Conservation (phyloP, 768 basidiomycete species). For the Lentinus tigrinus region DNA sequence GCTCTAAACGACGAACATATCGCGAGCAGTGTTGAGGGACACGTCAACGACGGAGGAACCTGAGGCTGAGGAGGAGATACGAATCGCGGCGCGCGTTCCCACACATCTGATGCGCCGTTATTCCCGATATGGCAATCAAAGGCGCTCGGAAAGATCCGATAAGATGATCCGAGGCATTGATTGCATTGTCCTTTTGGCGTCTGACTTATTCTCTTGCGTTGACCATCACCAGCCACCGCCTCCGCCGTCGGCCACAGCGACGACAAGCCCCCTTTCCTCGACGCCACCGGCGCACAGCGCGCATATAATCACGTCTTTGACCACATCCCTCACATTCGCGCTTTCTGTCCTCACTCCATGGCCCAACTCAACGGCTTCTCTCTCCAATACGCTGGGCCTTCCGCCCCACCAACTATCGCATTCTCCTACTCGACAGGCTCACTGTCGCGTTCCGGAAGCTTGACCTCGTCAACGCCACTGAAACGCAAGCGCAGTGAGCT, state of each 20-base stretch:
- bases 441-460: conserved; percentile 4
- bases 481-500: conserved; percentile 12
- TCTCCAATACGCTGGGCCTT: not conserved
- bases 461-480: not conserved
- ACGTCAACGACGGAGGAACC: too few relatives aligned
- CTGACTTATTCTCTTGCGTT: not conserved
- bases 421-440: conserved; percentile 3
- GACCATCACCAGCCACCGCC: not conserved
- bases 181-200: not conserved
- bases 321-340: too few relatives aligned
- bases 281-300: not conserved
- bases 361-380: too few relatives aligned
- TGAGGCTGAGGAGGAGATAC: too few relatives aligned
- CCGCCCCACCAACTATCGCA: conserved; percentile 5
- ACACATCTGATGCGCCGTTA: not conserved
- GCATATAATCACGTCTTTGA: not conserved
- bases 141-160: not conserved
- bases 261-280: not conserved
- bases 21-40: too few relatives aligned
- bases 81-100: too few relatives aligned
- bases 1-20: too few relatives aligned
- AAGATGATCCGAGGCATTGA: not conserved
- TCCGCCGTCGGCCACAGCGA: not conserved
- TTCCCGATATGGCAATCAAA: not conserved
- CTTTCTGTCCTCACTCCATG: too few relatives aligned